Percentiles rank a stretch among this genome's conserved stretches.
Conservation (phyloP, 441 rosid genomes). For the Jatropha multifida region DNA sequence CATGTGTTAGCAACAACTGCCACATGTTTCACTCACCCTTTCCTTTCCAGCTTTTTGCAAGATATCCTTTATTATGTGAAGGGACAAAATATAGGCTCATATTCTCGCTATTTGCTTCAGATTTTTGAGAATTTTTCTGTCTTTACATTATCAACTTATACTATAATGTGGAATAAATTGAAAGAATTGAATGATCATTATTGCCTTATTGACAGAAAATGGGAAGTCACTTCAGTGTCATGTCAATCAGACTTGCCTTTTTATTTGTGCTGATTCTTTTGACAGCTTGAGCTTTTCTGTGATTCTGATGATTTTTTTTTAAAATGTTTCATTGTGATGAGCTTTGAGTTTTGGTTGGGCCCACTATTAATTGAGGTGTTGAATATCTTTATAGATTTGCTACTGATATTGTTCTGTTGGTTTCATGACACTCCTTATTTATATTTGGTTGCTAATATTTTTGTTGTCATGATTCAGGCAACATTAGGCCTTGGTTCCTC, state of each 20-base stretch:
- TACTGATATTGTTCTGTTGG: not conserved
- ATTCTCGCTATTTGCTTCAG: not conserved
- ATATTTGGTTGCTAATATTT: not conserved
- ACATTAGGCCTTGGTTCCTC: slow-evolving; percentile 79
- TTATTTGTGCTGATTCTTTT: not conserved
- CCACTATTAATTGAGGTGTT: not conserved
- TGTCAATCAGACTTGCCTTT: not conserved
- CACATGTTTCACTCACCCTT: not conserved
- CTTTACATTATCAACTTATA: not conserved
- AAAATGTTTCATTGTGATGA: not conserved
- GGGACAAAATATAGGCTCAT: not conserved
- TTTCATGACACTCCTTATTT: not conserved
- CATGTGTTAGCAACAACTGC: not conserved
- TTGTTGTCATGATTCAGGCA: slow-evolving; percentile 49
- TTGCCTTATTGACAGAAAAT: not conserved
- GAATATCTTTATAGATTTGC: not conserved
- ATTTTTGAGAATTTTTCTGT: not conserved
- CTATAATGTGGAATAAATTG: not conserved
- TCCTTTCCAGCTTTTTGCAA: not conserved
- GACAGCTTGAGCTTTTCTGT: not conserved
- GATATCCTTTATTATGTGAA: not conserved
- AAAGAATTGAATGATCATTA: not conserved
- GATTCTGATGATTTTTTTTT: not conserved
- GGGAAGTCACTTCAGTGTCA: not conserved
- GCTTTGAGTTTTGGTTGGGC: not conserved